Percentiles rank a stretch among this genome's conserved stretches.
Conservation (phyloP, 108 stramenopile genomes). For the Skeletonema marinoi region DNA sequence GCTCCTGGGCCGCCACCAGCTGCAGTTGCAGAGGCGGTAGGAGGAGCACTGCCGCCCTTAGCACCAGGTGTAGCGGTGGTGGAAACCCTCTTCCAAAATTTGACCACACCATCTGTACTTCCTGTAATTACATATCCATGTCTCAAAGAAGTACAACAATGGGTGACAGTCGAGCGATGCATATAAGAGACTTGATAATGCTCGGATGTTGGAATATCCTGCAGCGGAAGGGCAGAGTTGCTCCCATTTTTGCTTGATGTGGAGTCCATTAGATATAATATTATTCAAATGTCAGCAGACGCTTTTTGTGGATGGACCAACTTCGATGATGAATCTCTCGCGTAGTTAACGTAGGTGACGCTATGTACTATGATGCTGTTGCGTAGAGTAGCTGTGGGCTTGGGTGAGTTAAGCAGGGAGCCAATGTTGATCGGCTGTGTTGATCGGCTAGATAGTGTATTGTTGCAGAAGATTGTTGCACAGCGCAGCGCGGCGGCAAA, state of each 20-base stretch:
- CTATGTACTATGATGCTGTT: too few species aligned
- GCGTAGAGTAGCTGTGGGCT: too few species aligned
- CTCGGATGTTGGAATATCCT: slow-evolving; percentile 60
- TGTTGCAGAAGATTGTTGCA: too few species aligned
- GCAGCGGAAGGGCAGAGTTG: background rate
- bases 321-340: too few species aligned
- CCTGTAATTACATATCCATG: slow-evolving; percentile 94
- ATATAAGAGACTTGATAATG: slow-evolving; percentile 91
- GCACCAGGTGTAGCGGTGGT: slow-evolving; percentile 15
- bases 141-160: slow-evolving; percentile 59
- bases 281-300: background rate
- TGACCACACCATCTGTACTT: slow-evolving; percentile 91
- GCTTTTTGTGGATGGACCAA: too few species aligned
- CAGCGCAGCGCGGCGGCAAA: too few species aligned
- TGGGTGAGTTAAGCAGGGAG: too few species aligned
- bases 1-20: background rate
- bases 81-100: slow-evolving; percentile 97
- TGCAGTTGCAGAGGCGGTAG: background rate
- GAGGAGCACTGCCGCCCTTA: background rate
- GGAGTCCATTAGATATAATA: too few species aligned
- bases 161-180: slow-evolving; percentile 91
- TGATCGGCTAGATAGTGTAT: too few species aligned
- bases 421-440: too few species aligned
- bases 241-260: background rate
- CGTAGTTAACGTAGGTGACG: too few species aligned